These are phyloP conservation scores for Fraxinus dipetala DNA, from an alignment of 305 asterid species.

Conservation along the genomic window DNA sequence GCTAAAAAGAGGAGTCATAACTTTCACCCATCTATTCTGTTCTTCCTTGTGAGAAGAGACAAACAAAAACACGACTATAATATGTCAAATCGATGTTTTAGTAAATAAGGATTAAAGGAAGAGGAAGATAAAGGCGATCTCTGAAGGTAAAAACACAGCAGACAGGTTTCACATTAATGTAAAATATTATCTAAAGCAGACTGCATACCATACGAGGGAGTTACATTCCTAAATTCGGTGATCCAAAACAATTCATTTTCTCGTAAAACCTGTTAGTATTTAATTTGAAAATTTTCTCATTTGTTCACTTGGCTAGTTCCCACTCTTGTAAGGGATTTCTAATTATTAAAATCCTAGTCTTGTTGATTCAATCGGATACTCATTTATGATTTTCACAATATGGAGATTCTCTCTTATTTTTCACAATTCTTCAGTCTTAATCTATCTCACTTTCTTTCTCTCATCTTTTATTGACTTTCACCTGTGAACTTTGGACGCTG, in stretches of 20 bases:
- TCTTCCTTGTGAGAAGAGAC: neutral
- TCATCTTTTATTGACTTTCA: neutral
- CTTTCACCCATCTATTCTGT: neutral
- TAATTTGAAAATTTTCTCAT: neutral
- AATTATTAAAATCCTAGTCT: neutral
- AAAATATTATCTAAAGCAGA: neutral
- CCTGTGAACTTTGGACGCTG: neutral
- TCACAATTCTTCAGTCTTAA: neutral
- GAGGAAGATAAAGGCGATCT: neutral
- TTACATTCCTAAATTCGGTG: neutral
- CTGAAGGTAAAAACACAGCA: neutral
- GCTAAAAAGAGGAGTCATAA: constrained; percentile 26
- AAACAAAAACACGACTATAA: neutral
- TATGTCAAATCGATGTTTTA: neutral
- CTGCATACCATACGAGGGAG: neutral
- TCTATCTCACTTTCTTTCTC: neutral
- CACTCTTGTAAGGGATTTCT: neutral
- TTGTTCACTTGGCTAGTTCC: neutral
- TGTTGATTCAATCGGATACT: neutral
- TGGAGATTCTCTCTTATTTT: neutral
- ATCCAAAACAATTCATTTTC: neutral
- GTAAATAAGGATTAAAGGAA: neutral
- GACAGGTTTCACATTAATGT: neutral
- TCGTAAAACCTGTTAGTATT: neutral
- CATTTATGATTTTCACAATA: neutral